Evolutionary conservation across 495 filamentous ascomycete species (phyloP).

Genomic region (Tricharina praecox): DNA sequence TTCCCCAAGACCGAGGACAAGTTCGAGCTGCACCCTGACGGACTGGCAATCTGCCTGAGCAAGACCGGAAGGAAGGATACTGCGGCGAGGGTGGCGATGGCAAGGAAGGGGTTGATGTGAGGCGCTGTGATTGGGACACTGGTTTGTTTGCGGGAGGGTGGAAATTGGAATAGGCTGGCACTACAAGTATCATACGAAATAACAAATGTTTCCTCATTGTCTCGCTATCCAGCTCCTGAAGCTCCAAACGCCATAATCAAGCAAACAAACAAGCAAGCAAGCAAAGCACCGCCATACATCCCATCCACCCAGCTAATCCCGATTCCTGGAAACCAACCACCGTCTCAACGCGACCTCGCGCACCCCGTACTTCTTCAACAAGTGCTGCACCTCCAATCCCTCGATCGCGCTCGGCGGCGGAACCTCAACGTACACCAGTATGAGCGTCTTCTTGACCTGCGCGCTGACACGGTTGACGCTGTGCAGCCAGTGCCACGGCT

Average conservation of each 20-base stretch:
- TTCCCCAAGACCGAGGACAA: slow-evolving; percentile 55
- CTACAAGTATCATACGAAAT: too few species aligned
- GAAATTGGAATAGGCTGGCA: too few species aligned
- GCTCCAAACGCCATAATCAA: too few species aligned
- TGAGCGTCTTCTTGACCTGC: slow-evolving; percentile 73
- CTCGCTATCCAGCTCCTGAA: too few species aligned
- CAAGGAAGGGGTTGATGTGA: slow-evolving; percentile 51
- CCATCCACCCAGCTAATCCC: slow-evolving; percentile 33
- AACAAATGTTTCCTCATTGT: too few species aligned
- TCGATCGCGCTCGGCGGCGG: slow-evolving; percentile 46
- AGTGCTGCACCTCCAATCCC: slow-evolving; percentile 38
- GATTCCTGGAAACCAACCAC: slow-evolving; percentile 67
- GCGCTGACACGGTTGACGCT: slow-evolving; percentile 78
- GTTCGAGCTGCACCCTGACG: slow-evolving; percentile 46
- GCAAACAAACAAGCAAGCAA: too few species aligned
- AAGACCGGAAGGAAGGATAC: slow-evolving; percentile 38
- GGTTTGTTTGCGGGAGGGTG: neutral
- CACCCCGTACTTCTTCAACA: slow-evolving; percentile 57
- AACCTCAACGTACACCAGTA: slow-evolving; percentile 79
- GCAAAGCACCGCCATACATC: too few species aligned
- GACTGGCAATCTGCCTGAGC: slow-evolving; percentile 49
- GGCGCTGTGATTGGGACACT: neutral
- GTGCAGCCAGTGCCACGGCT: slow-evolving; percentile 80
- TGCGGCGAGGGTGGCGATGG: slow-evolving; percentile 44
- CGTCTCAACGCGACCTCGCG: slow-evolving; percentile 66